These are phyloP conservation scores for Hygrocybe coccinea DNA, from an alignment of 768 basidiomycete species.

Conservation along the genomic window DNA sequence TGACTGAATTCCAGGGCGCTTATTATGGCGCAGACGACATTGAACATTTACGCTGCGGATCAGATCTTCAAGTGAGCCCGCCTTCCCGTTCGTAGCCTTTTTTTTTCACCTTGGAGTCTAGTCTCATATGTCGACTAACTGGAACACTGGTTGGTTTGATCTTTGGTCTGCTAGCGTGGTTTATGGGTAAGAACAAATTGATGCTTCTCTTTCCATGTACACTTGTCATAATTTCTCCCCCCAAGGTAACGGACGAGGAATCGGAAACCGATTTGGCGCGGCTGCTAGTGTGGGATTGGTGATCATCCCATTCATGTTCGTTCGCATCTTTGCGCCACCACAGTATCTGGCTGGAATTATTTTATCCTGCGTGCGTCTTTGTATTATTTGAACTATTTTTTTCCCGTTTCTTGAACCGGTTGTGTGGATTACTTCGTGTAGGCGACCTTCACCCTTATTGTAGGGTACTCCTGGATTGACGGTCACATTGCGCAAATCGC, in stretches of 20 bases:
- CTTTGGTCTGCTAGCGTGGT: slow-evolving; percentile 48
- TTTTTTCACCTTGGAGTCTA: no score
- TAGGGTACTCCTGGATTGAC: slow-evolving; percentile 57
- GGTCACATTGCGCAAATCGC: slow-evolving; percentile 41
- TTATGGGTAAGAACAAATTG: slow-evolving; percentile 32
- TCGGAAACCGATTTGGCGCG: slow-evolving; percentile 50
- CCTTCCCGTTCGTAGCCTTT: neutral
- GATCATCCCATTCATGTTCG: slow-evolving; percentile 44
- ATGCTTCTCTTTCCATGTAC: neutral
- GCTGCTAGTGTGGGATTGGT: slow-evolving; percentile 27
- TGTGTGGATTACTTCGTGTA: slow-evolving; percentile 12
- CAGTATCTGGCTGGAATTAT: slow-evolving; percentile 35
- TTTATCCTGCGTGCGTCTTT: slow-evolving; percentile 32
- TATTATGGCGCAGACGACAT: slow-evolving; percentile 56
- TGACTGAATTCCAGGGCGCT: slow-evolving; percentile 38
- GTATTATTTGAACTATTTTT: neutral
- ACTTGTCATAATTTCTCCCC: neutral
- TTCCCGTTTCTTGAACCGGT: neutral
- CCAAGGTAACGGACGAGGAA: slow-evolving; percentile 37
- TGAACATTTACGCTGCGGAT: slow-evolving; percentile 54
- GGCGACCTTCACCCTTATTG: slow-evolving; percentile 40
- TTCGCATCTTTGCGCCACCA: slow-evolving; percentile 44
- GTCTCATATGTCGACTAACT: slow-evolving; percentile 40
- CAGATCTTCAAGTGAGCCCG: slow-evolving; percentile 44
- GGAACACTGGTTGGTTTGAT: slow-evolving; percentile 43